Percentiles rank a stretch among this genome's conserved stretches.
Evolutionary conservation across 75 land plant genomes (phyloP).

Genomic region (Selaginella tamariscina): DNA sequence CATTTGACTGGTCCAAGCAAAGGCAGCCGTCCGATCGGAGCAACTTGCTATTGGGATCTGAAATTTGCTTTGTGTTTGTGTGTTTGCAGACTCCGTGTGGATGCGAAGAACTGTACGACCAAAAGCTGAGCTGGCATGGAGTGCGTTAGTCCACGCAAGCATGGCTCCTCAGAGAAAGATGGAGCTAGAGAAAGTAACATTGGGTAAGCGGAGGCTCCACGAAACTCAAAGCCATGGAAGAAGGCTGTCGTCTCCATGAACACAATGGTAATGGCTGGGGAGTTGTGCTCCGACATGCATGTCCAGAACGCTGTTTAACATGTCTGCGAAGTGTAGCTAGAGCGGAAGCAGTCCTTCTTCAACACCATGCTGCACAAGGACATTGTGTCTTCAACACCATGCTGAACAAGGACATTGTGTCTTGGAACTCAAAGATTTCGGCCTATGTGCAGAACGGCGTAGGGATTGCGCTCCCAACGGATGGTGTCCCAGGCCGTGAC

Average conservation of each 20-base stretch:
- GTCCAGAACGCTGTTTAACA: neutral
- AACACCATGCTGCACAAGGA: neutral
- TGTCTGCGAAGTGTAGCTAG: conserved; percentile 3
- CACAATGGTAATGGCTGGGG: neutral
- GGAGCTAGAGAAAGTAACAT: no score
- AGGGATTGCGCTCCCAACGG: neutral
- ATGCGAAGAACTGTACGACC: no score
- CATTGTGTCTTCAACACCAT: no score
- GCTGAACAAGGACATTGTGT: neutral
- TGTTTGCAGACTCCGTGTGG: no score
- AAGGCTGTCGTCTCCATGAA: neutral
- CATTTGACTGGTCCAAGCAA: no score
- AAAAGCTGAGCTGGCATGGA: no score
- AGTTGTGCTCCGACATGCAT: neutral
- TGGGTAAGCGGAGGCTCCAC: neutral
- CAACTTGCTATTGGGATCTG: no score
- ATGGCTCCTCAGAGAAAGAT: no score
- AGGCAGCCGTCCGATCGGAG: no score
- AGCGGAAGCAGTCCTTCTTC: neutral
- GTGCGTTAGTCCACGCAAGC: no score
- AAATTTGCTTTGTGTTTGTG: no score
- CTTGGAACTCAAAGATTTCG: neutral
- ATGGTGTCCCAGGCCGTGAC: neutral
- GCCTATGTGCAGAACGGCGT: neutral
- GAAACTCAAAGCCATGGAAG: neutral